Conservation (phyloP, 192 early-diverging fungal species). For the Helicostylum pulchrum region DNA sequence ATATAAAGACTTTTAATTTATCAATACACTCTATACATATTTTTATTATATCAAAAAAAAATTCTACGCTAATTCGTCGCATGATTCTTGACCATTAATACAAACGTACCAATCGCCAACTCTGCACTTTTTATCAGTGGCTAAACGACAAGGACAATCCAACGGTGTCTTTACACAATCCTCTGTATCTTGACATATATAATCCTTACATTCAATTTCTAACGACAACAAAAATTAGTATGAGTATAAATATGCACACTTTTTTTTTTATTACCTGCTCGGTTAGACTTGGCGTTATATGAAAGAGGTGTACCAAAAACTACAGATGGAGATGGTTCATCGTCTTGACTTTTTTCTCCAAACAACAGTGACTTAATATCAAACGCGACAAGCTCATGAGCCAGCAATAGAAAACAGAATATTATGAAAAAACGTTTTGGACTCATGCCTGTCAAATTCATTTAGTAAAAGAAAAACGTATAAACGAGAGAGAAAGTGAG, state of each 20-base stretch:
- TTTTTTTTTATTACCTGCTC: not conserved
- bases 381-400: not conserved
- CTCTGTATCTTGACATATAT: slow-evolving; percentile 9
- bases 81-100: slow-evolving; percentile 12
- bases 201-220: slow-evolving; percentile 3
- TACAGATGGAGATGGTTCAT: not conserved
- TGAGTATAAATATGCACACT: not conserved
- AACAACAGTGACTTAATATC: not conserved
- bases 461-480: too few relatives aligned
- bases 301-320: too few relatives aligned
- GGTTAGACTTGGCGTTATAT: not conserved
- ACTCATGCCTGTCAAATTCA: too few relatives aligned
- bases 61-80: not conserved
- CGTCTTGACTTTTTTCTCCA: not conserved
- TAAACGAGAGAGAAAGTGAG: too few relatives aligned
- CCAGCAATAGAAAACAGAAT: too few relatives aligned
- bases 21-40: not conserved
- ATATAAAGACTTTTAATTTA: not conserved
- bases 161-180: slow-evolving; percentile 1
- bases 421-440: too few relatives aligned
- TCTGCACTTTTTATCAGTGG: slow-evolving; percentile 13
- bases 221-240: not conserved
- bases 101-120: slow-evolving; percentile 18
- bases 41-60: not conserved
- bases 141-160: slow-evolving; percentile 11